Base-by-base conservation (phyloP, 306 rosid genomes). In the Sphenostylis stenocarpa region DNA sequence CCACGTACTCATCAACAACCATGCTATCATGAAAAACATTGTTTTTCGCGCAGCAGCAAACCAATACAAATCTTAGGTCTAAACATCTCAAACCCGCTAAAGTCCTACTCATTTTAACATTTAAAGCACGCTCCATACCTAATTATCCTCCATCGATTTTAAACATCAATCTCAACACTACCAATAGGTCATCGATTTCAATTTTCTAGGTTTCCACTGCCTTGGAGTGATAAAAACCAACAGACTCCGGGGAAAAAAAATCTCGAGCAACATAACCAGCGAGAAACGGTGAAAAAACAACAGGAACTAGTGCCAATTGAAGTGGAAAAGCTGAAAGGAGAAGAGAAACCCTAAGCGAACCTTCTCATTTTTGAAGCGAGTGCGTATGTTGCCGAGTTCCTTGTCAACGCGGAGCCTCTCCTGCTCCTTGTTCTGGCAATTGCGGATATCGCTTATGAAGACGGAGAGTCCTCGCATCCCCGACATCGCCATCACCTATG, bases 381-480 rank as follows among this genome's bases (percentile, higher is more conserved):
- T 91, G 47, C 99, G 98, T 44, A 96, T 77, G 82, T 96, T 96
- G n/a, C 99, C 99, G 23, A 96, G 97, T 86, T 96, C 99, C 84
- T 96, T 96, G 57, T 96, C 99, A 33, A 96, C 99, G 12, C 99
- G 96, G 21, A 91, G 91, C 87, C 99, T 83, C 84, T 96, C 99
- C 74, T 87, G 98, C 83, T 96, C 99, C 84, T 96, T 96, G 85
- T 96, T 96, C 85, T 81, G 99, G 81, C 98, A 96, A 88, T 96
- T 96, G 51, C 98, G 99, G 52, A 96, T 45, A 83, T 96, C 98
- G 84, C 99, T 96, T 75, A 96, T 96, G 76, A 96, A 96, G 19
- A 96, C 99, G 75, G 99, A 92, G 77, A 96, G 96, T 29, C 99
- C 99, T 85, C 99, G 78, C 99, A 96, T 96, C 80, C 98, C 98